These are phyloP conservation scores for Penicillium sp. DNA, from an alignment of 2,329 filamentous ascomycete species.

Conservation along the genomic window DNA sequence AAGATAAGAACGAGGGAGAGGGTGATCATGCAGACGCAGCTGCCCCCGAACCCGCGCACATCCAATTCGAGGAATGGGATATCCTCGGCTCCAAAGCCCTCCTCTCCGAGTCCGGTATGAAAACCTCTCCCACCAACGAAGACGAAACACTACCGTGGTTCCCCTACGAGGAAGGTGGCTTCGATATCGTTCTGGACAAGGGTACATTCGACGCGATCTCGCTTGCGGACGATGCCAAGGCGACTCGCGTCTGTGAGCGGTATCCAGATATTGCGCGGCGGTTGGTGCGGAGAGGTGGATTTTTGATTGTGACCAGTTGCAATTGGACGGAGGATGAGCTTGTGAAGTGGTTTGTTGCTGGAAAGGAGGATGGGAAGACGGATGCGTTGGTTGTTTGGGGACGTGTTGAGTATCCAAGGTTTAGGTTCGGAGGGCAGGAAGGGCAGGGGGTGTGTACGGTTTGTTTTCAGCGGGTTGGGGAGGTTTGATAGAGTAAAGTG, in stretches of 20 bases:
- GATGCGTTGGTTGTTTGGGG: slow-evolving; percentile 65
- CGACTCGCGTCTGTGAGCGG: slow-evolving; percentile 68
- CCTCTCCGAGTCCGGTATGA: slow-evolving; percentile 43
- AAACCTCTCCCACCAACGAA: slow-evolving; percentile 1
- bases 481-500: background rate
- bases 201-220: slow-evolving; percentile 96
- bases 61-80: slow-evolving; percentile 68
- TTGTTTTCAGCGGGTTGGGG: slow-evolving; percentile 68
- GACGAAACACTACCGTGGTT: slow-evolving; percentile 43
- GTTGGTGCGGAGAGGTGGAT: slow-evolving; percentile 72
- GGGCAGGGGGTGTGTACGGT: slow-evolving; percentile 89
- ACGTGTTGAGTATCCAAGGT: slow-evolving; percentile 80
- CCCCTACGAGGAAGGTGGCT: slow-evolving; percentile 60
- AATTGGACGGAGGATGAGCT: slow-evolving; percentile 97
- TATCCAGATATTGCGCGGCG: slow-evolving; percentile 73
- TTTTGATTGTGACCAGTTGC: slow-evolving; percentile 89
- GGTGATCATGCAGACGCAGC: background rate
- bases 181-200: slow-evolving; percentile 95
- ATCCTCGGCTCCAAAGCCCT: slow-evolving; percentile 56
- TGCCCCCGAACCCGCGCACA: slow-evolving; percentile 23
- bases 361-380: slow-evolving; percentile 26
- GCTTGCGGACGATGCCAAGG: slow-evolving; percentile 56
- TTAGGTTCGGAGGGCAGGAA: slow-evolving; percentile 86
- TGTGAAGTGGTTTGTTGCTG: slow-evolving; percentile 73
- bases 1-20: no score